Evolutionary conservation across 2,329 filamentous ascomycete genomes (phyloP), one percentile per base, ranked within the genome.

Genomic region (Aspergillus fumigatiaffinis): DNA sequence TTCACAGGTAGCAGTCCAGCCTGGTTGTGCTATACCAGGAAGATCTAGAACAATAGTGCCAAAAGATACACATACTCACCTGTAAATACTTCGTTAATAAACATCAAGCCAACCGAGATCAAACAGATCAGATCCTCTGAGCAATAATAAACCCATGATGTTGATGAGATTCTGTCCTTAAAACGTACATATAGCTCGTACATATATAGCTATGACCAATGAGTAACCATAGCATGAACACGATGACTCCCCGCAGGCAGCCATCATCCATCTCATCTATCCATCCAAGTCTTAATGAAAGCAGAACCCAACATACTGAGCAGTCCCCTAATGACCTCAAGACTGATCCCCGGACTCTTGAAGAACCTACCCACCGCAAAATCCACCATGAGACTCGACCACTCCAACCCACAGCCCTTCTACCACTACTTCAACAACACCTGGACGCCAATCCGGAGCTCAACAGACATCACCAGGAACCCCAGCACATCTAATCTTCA

Each of bases 341-440:
- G 17, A 38, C 14, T n/a, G 6, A 38, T 38, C 20, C 4, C 41
- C 5, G 4, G 8, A 44, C 21, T 21, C 41, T 1, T 8, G 10
- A 44, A 44, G 20, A 44, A 44, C 17, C 32, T 38, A 14, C n/a
- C n/a, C 41, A 44, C n/a, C 4, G 41, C 41, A 20, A 20, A 9
- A 21, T 21, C 20, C 41, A 21, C 21, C 41, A 44, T 44, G 41
- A 21, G 20, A 12, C 41, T 44, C 41, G 41, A 44, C 41, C 41
- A 20, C n/a, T n/a, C n/a, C 14, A 58, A 49, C 42, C 25, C 41
- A 17, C 58, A 58, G 10, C 35, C 49, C 14, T 60, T 56, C 58
- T 56, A 53, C 41, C 48, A 41, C 25, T 60, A 49, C 41, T n/a
- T 20, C 23, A 26, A 35, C 53, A 20, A 23, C 12, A n/a, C 21